Percentiles rank a stretch among this genome's conserved stretches.
These are phyloP conservation scores for Salvia miltiorrhiza DNA, from an alignment of 257 asterid genomes.

Conservation along the genomic window DNA sequence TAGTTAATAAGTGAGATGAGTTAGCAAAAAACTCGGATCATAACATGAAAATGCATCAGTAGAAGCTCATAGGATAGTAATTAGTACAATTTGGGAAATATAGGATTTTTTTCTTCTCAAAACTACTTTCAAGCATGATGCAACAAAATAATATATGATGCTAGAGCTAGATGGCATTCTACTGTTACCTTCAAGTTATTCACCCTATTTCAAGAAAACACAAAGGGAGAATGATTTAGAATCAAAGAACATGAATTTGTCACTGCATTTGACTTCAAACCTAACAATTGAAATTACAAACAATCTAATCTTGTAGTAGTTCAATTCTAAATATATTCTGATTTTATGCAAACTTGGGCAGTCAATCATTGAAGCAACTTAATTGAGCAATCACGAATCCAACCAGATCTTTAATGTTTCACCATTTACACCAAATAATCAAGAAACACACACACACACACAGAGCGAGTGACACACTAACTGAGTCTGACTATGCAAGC, in stretches of 20 bases:
- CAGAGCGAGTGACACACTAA: too few relatives aligned
- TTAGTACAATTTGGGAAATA: not conserved
- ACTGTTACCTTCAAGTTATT: not conserved
- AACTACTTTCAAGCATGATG: not conserved
- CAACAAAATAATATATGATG: not conserved
- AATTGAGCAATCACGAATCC: constrained; percentile 4
- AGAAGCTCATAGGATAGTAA: not conserved
- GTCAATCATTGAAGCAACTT: not conserved
- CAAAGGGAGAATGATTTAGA: not conserved
- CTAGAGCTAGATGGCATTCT: not conserved
- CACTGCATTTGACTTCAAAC: not conserved
- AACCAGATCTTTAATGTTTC: too few relatives aligned
- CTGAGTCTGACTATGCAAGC: too few relatives aligned
- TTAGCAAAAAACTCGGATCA: not conserved
- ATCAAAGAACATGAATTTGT: not conserved
- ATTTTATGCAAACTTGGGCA: not conserved
- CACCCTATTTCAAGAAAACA: not conserved
- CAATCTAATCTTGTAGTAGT: not conserved
- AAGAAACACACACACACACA: not conserved
- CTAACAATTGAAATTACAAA: not conserved
- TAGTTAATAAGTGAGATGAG: not conserved
- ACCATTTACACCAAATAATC: not conserved
- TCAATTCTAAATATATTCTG: not conserved
- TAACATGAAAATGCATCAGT: not conserved
- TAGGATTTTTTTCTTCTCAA: not conserved